Evolutionary conservation across 352 stramenopile genomes (phyloP).

Genomic region (Globisporangium cederbergense): DNA sequence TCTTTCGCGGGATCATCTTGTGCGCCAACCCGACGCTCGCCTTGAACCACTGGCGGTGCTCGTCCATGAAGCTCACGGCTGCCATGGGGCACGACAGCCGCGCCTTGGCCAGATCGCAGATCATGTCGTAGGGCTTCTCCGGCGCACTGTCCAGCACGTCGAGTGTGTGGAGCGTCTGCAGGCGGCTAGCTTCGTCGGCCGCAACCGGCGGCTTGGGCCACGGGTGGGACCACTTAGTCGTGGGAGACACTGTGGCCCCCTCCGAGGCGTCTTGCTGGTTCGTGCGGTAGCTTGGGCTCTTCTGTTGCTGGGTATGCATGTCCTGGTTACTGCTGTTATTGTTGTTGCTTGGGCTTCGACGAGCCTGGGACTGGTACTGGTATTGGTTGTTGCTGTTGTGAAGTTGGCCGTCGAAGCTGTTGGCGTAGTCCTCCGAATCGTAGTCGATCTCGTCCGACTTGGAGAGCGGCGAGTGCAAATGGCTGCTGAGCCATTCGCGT

Average conservation of each 20-base stretch:
- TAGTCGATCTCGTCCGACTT: conserved; percentile 34
- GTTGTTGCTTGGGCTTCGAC: conserved; percentile 9
- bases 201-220: conserved; percentile 68
- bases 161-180: conserved; percentile 46
- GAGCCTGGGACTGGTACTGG: conserved; percentile 16
- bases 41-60: conserved; percentile 80
- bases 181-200: conserved; percentile 46
- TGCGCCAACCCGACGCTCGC: conserved; percentile 61
- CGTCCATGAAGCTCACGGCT: conserved; percentile 77
- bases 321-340: conserved; percentile 21
- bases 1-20: conserved; percentile 77
- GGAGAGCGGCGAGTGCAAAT: conserved; percentile 61
- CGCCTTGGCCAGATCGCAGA: conserved; percentile 73
- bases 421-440: conserved; percentile 31
- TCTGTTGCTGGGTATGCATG: conserved; percentile 1
- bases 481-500: conserved; percentile 51
- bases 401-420: conserved; percentile 12
- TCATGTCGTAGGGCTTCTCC: conserved; percentile 71
- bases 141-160: conserved; percentile 55
- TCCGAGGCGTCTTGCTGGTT: conserved; percentile 18
- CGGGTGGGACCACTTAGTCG: conserved; percentile 44
- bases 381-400: conserved; percentile 26
- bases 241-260: conserved; percentile 5
- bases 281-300: conserved; percentile 18
- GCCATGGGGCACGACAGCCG: conserved; percentile 69